Evolutionary conservation across 257 asterid species (phyloP), one percentile per base, ranked within the genome.

Genomic region (Knoxia roxburghii): DNA sequence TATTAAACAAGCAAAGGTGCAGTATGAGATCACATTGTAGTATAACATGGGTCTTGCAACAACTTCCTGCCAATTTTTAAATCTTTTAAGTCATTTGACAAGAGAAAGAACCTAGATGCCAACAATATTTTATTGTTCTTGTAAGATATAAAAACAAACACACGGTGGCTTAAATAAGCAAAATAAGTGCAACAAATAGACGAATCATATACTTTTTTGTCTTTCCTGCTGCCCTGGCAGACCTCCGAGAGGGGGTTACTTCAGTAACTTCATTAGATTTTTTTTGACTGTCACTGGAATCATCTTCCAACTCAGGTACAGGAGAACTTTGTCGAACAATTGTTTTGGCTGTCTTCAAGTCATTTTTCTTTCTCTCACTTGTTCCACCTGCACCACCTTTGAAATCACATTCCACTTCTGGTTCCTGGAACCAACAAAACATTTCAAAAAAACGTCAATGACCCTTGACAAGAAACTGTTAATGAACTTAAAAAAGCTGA

Each of bases 371-470:
- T 61, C 67, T 10, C 40, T 76, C 75, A 52, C 75, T 53, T 29
- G 79, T 37, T 55, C 75, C 94, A 68, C 98, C 96, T 0, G 85
- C 86, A 57, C 96, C 96, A 68, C 91, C 94, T 84, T 87, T 87
- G 74, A 89, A 91, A 84, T 89, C 91, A 72, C 63, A 76, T 61
- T 82, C 86, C 14, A 39, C 72, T 26, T 56, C 70, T 63, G 83
- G 79, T 66, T 78, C 91, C 95, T 84, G 83, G 61, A 54, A 37
- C 20, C 43, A 73, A 51, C 4, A 49, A 4, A 14, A 63, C 29
- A 32, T 20, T 33, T 50, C 12, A 27, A 2, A 67, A 32, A 18
- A 29, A 33, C 39, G 43, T 68, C 48, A 41, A 49, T 30, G 15
- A 15, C 64, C 57, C 48, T 39, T 40, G 21, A 53, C 32, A 49